Evolutionary conservation across 495 filamentous ascomycete genomes (phyloP), one percentile per base, ranked within the genome.

Genomic region (Penicillium manginii): DNA sequence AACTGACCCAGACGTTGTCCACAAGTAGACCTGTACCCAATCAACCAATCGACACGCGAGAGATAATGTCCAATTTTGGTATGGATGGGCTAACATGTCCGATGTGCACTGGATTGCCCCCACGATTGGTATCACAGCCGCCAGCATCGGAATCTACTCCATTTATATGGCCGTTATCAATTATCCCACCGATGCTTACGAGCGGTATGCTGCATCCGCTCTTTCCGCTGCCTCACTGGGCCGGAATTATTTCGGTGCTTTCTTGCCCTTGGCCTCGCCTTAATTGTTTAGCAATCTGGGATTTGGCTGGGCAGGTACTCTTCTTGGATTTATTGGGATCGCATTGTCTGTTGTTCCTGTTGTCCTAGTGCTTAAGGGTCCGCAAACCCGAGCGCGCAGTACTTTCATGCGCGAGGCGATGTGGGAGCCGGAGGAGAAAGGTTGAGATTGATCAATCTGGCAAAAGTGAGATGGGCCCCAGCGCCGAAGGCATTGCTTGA

Each of bases 151-250:
- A 0, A 73, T 77, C 35, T 78, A 78, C 53, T 70, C 66, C 3
- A 80, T 80, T 61, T 80, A 79, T 58, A 76, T 80, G 77, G 76
- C 75, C 0, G 73, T 79, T 1, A 69, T 77, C 31, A 81, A 80
- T 57, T 81, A 81, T 48, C 63, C 80, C 51, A 77, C 74, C 3
- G 77, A 81, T 55, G 72, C 75, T 10, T 81, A 81, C 32, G 75
- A 77, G 57, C 70, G 69, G 31, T 76, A 74, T 46, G 73, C 73
- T 11, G 73, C 73, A 1, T 70, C 66, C 9, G 74, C 74, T 14
- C 57, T 77, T n/a, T 69, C 65, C 1, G 74, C 71, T 2, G 74
- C 72, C 1, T 71, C 69, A 6, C 46, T 77, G 15, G 72, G 74
- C 0, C 55, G 72, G 6, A 77, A 74, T 29, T 37, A 69, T 12